A percentile compares a stretch with the other conserved stretches of the same genome.
Evolutionary conservation across 1,139 yeast species (phyloP).

Genomic region (Arxiozyma telluris): DNA sequence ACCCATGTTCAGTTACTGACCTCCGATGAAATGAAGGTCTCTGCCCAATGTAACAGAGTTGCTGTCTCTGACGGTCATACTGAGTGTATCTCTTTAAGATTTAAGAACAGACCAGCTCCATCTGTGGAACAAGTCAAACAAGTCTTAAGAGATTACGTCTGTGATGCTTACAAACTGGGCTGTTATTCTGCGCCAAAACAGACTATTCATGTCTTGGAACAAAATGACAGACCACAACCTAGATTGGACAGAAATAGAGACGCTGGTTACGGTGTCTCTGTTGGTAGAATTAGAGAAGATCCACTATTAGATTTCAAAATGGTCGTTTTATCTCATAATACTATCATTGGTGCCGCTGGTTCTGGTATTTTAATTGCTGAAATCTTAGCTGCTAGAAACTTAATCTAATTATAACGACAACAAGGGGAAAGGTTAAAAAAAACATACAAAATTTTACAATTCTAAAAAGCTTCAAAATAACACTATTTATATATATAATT

Average conservation of each 20-base stretch:
- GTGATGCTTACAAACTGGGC: constrained; percentile 70
- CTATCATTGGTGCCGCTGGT: constrained; percentile 98
- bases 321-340: constrained; percentile 93
- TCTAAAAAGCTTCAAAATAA: too few relatives aligned
- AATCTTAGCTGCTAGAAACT: constrained; percentile 64
- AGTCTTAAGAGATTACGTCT: constrained; percentile 61
- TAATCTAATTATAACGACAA: constrained; percentile 39
- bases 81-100: constrained; percentile 82
- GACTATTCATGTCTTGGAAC: constrained; percentile 85
- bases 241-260: constrained; percentile 95
- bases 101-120: constrained; percentile 77
- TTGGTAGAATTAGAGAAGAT: constrained; percentile 90
- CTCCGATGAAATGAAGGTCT: constrained; percentile 68
- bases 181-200: constrained; percentile 92
- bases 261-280: constrained; percentile 87
- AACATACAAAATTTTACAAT: too few relatives aligned
- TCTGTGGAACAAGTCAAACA: constrained; percentile 69
- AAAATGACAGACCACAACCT: constrained; percentile 94
- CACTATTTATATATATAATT: too few relatives aligned
- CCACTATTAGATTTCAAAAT: constrained; percentile 89
- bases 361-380: constrained; percentile 97
- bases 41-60: constrained; percentile 95
- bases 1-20: constrained; percentile 52
- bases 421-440: too few relatives aligned
- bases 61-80: constrained; percentile 98